Evolutionary conservation across 2,329 filamentous ascomycete species (phyloP).

Genomic region (Ilyonectria sp.): DNA sequence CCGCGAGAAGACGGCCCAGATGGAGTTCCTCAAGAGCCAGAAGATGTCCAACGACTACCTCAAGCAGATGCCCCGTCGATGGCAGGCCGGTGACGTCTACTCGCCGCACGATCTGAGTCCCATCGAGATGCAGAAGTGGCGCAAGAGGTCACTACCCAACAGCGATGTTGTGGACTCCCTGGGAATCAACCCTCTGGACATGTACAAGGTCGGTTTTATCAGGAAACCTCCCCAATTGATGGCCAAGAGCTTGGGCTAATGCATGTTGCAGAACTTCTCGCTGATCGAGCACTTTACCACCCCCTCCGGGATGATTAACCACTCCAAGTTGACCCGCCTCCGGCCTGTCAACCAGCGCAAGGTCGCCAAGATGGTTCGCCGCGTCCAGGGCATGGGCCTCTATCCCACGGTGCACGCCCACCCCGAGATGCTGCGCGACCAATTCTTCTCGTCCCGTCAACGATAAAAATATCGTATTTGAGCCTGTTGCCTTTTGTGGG

Average conservation of each 20-base stretch:
- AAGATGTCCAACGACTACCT: slow-evolving; percentile 68
- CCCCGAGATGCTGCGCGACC: slow-evolving; percentile 79
- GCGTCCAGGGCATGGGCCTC: slow-evolving; percentile 89
- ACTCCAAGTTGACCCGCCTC: slow-evolving; percentile 82
- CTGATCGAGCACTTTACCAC: slow-evolving; percentile 93
- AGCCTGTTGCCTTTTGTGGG: slow-evolving; percentile 33
- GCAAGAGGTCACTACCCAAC: slow-evolving; percentile 68
- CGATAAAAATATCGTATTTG: slow-evolving; percentile 30
- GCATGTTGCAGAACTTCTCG: slow-evolving; percentile 81
- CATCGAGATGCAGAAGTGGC: slow-evolving; percentile 87
- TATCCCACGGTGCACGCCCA: slow-evolving; percentile 94
- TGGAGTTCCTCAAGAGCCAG: slow-evolving; percentile 57
- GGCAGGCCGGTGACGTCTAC: slow-evolving; percentile 87
- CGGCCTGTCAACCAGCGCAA: slow-evolving; percentile 92
- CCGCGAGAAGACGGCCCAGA: slow-evolving; percentile 51
- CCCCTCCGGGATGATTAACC: slow-evolving; percentile 86
- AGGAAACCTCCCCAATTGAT: neutral
- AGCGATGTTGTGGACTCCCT: slow-evolving; percentile 85
- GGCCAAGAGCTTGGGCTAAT: slow-evolving; percentile 18
- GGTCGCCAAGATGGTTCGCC: slow-evolving; percentile 91
- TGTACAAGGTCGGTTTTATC: slow-evolving; percentile 82
- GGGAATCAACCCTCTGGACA: slow-evolving; percentile 83
- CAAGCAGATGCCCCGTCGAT: slow-evolving; percentile 78
- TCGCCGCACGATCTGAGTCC: slow-evolving; percentile 88
- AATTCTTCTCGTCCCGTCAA: slow-evolving; percentile 49